Evolutionary conservation across 306 rosid species (phyloP).

Genomic region (Rosa chinensis): DNA sequence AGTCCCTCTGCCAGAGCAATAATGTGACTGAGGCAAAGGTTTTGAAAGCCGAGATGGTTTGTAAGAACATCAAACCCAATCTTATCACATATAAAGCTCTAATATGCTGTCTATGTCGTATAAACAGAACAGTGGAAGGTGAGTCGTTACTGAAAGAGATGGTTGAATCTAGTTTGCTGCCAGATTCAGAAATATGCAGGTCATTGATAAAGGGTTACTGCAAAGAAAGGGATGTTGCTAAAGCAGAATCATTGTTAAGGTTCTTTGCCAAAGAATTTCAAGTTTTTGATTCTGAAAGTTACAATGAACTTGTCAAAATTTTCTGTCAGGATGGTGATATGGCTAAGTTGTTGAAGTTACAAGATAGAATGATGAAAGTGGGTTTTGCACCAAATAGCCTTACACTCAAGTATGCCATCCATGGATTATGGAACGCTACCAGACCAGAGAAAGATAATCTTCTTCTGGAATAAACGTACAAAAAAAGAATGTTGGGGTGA

Average conservation of each 20-base stretch:
- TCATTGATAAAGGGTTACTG: constrained; percentile 63
- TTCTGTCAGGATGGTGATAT: constrained; percentile 53
- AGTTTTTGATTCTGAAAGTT: constrained; percentile 68
- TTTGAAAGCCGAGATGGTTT: constrained; percentile 54
- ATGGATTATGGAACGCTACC: constrained; percentile 55
- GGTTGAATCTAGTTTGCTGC: constrained; percentile 47
- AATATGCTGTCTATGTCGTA: constrained; percentile 50
- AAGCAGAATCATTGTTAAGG: constrained; percentile 62
- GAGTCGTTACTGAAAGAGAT: constrained; percentile 65
- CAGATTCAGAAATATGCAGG: constrained; percentile 52
- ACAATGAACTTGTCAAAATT: constrained; percentile 56
- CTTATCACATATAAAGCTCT: constrained; percentile 48
- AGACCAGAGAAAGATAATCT: constrained; percentile 25
- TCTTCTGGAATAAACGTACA: neutral
- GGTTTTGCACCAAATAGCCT: constrained; percentile 72
- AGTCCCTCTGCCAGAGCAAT: constrained; percentile 53
- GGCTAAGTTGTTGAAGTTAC: constrained; percentile 63
- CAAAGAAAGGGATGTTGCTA: constrained; percentile 46
- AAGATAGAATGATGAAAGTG: constrained; percentile 60
- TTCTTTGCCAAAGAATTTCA: constrained; percentile 58
- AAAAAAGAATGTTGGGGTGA: neutral
- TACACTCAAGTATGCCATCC: constrained; percentile 64
- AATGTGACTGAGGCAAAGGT: constrained; percentile 51
- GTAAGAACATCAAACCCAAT: constrained; percentile 38
- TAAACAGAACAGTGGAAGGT: constrained; percentile 53